These are phyloP conservation scores for Peronospora farinosa DNA, from an alignment of 352 stramenopile species.

Conservation along the genomic window DNA sequence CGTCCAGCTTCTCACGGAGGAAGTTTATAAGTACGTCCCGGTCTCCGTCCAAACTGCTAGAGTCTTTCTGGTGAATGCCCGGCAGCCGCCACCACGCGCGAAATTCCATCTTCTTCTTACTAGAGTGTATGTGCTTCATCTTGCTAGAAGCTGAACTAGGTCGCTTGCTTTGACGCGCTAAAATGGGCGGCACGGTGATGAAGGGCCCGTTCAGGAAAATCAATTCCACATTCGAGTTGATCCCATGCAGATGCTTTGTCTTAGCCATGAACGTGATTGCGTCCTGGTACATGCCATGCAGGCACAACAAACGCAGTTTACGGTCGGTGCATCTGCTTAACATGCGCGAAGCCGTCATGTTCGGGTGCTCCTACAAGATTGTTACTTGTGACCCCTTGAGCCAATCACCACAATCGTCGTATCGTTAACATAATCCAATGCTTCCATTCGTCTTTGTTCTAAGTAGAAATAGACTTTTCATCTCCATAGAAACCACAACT, in stretches of 20 bases:
- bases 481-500: no score
- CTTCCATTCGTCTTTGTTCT: no score
- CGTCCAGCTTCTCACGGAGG: constrained; percentile 46
- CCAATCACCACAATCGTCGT: constrained; percentile 6
- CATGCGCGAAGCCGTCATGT: constrained; percentile 14
- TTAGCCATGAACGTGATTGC: constrained; percentile 57
- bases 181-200: constrained; percentile 61
- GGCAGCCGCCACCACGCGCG: constrained; percentile 69
- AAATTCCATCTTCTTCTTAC: constrained; percentile 57
- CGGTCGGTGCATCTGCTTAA: constrained; percentile 16
- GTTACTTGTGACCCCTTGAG: background rate
- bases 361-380: constrained; percentile 1
- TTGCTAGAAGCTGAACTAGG: constrained; percentile 15
- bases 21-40: constrained; percentile 50
- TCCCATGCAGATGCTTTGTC: constrained; percentile 48
- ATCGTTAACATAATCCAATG: no score
- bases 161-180: constrained; percentile 38
- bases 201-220: constrained; percentile 72
- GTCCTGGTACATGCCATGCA: constrained; percentile 86
- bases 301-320: constrained; percentile 67
- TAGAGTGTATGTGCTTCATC: constrained; percentile 32
- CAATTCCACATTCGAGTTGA: constrained; percentile 38
- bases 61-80: constrained; percentile 42
- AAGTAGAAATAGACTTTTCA: no score
- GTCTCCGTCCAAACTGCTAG: constrained; percentile 44